phyloP scores from a whole-genome alignment of 139 green algal species.

The Dunaliella sp. region DNA sequence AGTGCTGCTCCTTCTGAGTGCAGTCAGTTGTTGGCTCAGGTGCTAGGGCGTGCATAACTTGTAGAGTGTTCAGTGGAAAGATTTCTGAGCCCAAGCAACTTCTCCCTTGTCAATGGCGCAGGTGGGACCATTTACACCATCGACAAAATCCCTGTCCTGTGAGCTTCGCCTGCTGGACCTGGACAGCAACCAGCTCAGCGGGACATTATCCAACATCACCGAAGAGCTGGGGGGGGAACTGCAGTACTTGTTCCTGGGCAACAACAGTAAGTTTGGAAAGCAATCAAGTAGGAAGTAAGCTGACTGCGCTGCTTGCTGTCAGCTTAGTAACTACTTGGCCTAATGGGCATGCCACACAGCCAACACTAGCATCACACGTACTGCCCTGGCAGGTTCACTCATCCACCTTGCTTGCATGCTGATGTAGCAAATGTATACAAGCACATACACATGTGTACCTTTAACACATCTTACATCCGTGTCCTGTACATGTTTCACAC shows the following conservation, averaged over 20 bases:
- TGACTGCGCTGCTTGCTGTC: no score
- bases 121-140: background rate
- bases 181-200: background rate
- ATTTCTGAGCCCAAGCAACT: no score
- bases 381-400: no score
- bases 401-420: no score
- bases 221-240: background rate
- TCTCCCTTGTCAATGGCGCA: background rate
- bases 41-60: background rate
- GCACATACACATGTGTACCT: no score
- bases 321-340: no score
- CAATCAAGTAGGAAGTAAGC: no score
- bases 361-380: no score
- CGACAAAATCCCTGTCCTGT: slow-evolving; percentile 2
- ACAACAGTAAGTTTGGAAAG: slow-evolving; percentile 2
- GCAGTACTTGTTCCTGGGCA: background rate
- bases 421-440: no score
- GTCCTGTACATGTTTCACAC: background rate
- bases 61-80: background rate
- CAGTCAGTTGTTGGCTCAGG: background rate
- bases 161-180: background rate
- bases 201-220: background rate
- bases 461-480: no score
- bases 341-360: no score
- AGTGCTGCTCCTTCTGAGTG: background rate